Evolutionary conservation across 768 basidiomycete species (phyloP).

Genomic region (Suillus fuscotomentosus): DNA sequence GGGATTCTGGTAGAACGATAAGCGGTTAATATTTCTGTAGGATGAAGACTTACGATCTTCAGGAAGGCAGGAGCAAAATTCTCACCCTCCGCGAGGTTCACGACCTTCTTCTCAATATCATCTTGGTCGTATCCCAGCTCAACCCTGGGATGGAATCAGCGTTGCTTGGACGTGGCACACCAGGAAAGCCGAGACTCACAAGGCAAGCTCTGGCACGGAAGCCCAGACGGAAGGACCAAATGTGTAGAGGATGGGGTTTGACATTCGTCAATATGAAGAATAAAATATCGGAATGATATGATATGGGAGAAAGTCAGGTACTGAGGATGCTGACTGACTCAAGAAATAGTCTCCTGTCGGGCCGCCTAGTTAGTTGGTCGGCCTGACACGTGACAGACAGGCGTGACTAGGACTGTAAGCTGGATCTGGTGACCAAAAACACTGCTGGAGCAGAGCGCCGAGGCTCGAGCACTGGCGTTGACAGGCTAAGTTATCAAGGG

Average conservation of each 20-base stretch:
- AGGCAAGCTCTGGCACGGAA: slow-evolving; percentile 38
- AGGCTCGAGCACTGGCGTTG: not conserved
- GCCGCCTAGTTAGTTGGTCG: not conserved
- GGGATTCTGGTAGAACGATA: slow-evolving; percentile 35
- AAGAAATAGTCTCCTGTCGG: not conserved
- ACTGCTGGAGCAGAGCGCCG: not conserved
- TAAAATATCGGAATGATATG: not conserved
- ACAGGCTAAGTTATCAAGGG: not conserved
- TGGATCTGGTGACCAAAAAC: not conserved
- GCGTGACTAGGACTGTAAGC: not conserved
- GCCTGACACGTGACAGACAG: not conserved
- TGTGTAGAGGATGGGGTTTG: slow-evolving; percentile 33
- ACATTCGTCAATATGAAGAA: not conserved
- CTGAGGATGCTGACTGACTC: not conserved
- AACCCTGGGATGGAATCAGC: slow-evolving; percentile 22
- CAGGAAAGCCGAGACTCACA: slow-evolving; percentile 27
- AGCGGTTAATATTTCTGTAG: not conserved
- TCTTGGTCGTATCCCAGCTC: slow-evolving; percentile 43
- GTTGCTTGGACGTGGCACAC: not conserved
- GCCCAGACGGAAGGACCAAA: slow-evolving; percentile 41
- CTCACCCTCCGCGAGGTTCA: slow-evolving; percentile 45
- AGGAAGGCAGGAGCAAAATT: slow-evolving; percentile 49
- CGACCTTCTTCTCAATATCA: slow-evolving; percentile 33
- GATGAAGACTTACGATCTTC: slow-evolving; percentile 27
- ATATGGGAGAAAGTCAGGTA: not conserved